phyloP scores from a whole-genome alignment of 2,329 filamentous ascomycete genomes.

The Plectosphaerella sp. region DNA sequence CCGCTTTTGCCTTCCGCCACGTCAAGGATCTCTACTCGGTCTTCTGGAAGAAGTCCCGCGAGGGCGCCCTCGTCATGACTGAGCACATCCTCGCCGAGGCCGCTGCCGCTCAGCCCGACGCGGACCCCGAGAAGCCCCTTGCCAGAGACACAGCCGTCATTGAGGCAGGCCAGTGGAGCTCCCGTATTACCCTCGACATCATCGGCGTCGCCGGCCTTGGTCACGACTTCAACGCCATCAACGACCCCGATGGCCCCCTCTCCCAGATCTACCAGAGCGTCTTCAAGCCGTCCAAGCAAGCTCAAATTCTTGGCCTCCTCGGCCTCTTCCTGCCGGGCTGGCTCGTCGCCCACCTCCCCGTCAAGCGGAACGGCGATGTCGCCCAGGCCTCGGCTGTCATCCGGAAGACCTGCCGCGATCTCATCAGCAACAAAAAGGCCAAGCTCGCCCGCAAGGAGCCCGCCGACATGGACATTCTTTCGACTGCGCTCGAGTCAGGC shows the following conservation, averaged over 20 bases:
- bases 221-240: constrained; percentile 63
- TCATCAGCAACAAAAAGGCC: constrained; percentile 67
- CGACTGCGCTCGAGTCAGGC: constrained; percentile 72
- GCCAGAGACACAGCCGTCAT: constrained; percentile 35
- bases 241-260: constrained; percentile 55
- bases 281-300: constrained; percentile 47
- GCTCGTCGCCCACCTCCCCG: constrained; percentile 59
- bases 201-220: constrained; percentile 70
- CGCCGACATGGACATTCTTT: constrained; percentile 68
- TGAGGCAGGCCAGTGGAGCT: constrained; percentile 59
- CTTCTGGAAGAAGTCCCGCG: constrained; percentile 75
- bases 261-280: constrained; percentile 51
- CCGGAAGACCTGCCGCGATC: constrained; percentile 59
- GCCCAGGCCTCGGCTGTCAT: constrained; percentile 52
- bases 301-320: constrained; percentile 53
- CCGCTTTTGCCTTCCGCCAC: constrained; percentile 81
- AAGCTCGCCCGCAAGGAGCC: constrained; percentile 41
- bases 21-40: constrained; percentile 79
- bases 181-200: constrained; percentile 68
- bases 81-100: constrained; percentile 21
- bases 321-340: constrained; percentile 58
- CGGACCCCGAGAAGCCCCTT: constrained; percentile 19
- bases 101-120: constrained; percentile 21
- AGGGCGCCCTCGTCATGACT: constrained; percentile 62
- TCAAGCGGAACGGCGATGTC: constrained; percentile 67